These are phyloP conservation scores for Coemansia aciculifera DNA, from an alignment of 192 early-diverging fungal species.

Conservation along the genomic window DNA sequence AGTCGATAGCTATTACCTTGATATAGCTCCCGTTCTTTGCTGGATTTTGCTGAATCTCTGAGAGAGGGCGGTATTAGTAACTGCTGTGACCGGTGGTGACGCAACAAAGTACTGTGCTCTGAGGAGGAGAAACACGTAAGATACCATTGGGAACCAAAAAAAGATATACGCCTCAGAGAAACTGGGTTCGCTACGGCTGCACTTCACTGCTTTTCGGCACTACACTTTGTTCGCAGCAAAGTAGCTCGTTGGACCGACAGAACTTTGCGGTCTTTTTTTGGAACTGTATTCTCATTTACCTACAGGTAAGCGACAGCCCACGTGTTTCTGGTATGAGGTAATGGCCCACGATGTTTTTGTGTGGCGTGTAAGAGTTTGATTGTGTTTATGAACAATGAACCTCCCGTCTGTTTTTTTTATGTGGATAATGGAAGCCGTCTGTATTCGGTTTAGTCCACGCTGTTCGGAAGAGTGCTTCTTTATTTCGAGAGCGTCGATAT, in stretches of 20 bases:
- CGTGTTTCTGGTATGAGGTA: slow-evolving; percentile 1
- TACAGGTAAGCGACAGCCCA: neutral
- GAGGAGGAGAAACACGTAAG: neutral
- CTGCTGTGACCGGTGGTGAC: slow-evolving; percentile 9
- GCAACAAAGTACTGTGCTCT: neutral
- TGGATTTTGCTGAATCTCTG: neutral
- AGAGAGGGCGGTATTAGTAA: neutral
- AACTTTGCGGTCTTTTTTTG: neutral
- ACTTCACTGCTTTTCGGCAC: neutral
- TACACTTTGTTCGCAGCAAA: neutral
- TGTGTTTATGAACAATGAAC: neutral
- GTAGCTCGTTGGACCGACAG: neutral
- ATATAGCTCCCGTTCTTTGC: neutral
- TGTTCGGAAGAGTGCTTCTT: neutral
- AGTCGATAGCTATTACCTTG: neutral
- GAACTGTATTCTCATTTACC: neutral
- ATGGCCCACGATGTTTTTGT: neutral
- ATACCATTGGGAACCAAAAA: neutral
- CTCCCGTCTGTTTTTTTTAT: neutral
- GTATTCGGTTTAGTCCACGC: neutral
- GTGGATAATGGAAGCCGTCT: slow-evolving; percentile 2
- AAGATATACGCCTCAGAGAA: neutral
- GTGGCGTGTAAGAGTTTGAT: neutral
- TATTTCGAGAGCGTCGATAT: too few species aligned
- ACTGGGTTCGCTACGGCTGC: neutral